Conservation (phyloP, 1,284 basidiomycete species). For the Apiotrichum mycotoxinovorans region DNA sequence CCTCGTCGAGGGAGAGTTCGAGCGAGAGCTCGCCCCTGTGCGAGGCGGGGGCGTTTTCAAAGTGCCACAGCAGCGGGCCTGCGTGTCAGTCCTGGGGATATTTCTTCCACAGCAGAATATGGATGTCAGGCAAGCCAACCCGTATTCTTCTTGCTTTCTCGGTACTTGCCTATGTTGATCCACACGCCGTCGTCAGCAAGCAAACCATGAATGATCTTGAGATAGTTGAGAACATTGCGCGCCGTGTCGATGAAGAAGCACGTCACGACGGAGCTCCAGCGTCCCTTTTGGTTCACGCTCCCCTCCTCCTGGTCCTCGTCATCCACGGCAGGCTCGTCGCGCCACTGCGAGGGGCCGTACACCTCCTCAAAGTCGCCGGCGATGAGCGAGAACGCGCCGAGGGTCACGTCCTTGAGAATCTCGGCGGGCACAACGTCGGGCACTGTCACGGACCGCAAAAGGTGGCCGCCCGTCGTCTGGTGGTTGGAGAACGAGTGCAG, state of each 20-base stretch:
- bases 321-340: constrained; percentile 32
- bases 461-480: constrained; percentile 57
- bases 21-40: constrained; percentile 67
- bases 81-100: constrained; percentile 10
- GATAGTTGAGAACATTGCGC: constrained; percentile 85
- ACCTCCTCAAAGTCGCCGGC: constrained; percentile 93
- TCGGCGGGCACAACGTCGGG: constrained; percentile 79
- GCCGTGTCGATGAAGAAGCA: constrained; percentile 99
- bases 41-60: constrained; percentile 63
- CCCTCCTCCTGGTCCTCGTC: constrained; percentile 49
- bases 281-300: constrained; percentile 56
- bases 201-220: constrained; percentile 73
- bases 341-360: constrained; percentile 58
- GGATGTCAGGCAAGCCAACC: too few species aligned
- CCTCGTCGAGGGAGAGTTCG: constrained; percentile 83
- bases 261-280: constrained; percentile 87
- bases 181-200: constrained; percentile 79
- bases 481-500: constrained; percentile 84
- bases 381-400: constrained; percentile 66
- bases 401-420: constrained; percentile 56
- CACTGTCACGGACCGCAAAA: constrained; percentile 66
- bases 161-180: constrained; percentile 78
- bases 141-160: too few species aligned
- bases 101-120: too few species aligned
- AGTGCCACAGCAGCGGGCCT: constrained; percentile 95